Conservation (phyloP, 1,284 basidiomycete species). For the Vanrija sp. region DNA sequence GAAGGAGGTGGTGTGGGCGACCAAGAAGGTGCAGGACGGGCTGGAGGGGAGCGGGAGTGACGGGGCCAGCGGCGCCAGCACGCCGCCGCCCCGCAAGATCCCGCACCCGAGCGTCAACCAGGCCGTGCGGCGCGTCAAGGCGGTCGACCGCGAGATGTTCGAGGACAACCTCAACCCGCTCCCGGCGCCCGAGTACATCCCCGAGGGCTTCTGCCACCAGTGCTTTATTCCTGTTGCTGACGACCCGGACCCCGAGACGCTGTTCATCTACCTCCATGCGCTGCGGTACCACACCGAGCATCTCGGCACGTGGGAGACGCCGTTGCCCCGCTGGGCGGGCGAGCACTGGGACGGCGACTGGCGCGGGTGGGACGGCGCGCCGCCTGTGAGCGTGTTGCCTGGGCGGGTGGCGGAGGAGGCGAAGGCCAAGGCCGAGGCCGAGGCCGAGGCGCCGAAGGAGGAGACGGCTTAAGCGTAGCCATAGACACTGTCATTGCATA, state of each 20-base stretch:
- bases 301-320: conserved; percentile 47
- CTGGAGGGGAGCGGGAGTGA: conserved; percentile 12
- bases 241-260: conserved; percentile 80
- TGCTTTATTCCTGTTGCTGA: conserved; percentile 86
- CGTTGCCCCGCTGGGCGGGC: conserved; percentile 48
- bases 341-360: conserved; percentile 49
- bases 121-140: conserved; percentile 7
- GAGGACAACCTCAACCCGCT: conserved; percentile 26
- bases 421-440: background rate
- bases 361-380: conserved; percentile 43
- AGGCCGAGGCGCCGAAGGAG: no score
- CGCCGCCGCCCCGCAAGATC: conserved; percentile 4
- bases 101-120: conserved; percentile 18
- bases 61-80: background rate
- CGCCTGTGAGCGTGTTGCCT: conserved; percentile 6
- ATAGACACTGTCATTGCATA: no score
- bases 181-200: conserved; percentile 49
- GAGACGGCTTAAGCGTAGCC: no score
- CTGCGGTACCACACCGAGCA: conserved; percentile 63
- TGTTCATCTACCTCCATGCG: conserved; percentile 93
- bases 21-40: conserved; percentile 33
- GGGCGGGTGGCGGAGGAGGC: background rate
- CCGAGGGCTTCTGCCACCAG: conserved; percentile 61
- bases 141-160: conserved; percentile 20
- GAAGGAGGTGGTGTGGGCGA: conserved; percentile 43